Evolutionary conservation across 176 grass and related monocot genomes (phyloP).

Genomic region (Zea mays): Zm-B73-REFERENCE-NAM-5.0 NC_050096.1:264924001-264924500

Average conservation of each 20-base stretch:
- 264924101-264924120: conserved; percentile 95
- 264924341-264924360: conserved; percentile 88
- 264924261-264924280: conserved; percentile 62
- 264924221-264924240: conserved; percentile 34
- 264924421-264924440: conserved; percentile 93
- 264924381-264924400: conserved; percentile 97
- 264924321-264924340: conserved; percentile 83
- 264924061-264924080: conserved; percentile 95
- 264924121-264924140: conserved; percentile 94
- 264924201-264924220: not conserved
- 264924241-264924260: conserved; percentile 91
- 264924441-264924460: not conserved
- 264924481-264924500: not conserved
- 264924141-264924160: conserved; percentile 36
- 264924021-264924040: conserved; percentile 81
- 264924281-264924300: conserved; percentile 73
- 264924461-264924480: not conserved
- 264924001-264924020: too few relatives aligned
- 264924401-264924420: conserved; percentile 93
- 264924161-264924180: not conserved
- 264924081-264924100: conserved; percentile 88
- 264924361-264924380: conserved; percentile 90
- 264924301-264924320: conserved; percentile 89
- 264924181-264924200: not conserved
- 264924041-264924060: conserved; percentile 79